Base-by-base conservation (phyloP, 2,329 filamentous ascomycete species). In the Trichoderma polysporum region DNA sequence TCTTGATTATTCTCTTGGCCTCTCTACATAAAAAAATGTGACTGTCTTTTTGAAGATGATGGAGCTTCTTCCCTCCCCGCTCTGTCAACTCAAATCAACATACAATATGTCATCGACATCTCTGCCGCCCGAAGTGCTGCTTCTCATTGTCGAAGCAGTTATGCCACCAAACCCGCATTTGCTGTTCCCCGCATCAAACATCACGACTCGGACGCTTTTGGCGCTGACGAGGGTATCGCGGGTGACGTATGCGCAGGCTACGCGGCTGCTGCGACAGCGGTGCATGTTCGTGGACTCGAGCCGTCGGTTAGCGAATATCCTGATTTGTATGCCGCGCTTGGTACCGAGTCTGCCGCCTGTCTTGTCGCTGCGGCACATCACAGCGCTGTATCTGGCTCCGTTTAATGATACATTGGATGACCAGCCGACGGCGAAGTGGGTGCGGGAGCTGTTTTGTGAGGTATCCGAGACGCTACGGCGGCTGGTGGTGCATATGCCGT, bases 401-500 rank as follows among this genome's bases (percentile, higher is more conserved):
- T 82, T 82, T 68, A 72, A 71, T 5, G 37, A 62, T 5, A 73
- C 73, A 17, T 71, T 82, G 17, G 78, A 82, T 62, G 75, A 84
- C 66, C 75, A 76, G 63, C 76, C 77, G 5, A 79, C 77, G 22
- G 80, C 81, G 0, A 70, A 70, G 22, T 79, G 76, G 76, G 76
- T 81, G 41, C 76, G 77, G 6, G 78, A 81, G 50, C 75, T 86
- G 1, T 77, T 86, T 57, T 77, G 73, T 66, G 76, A 79, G 66
- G 74, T 82, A 33, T 75, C 75, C 57, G 70, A 72, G 22, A 78
- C 79, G 7, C 76, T 86, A 52, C 77, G 73, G 50, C 79, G 80
- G 22, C 76, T 86, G 7, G 76, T 84, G 54, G 77, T 85, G 49
- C 76, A 83, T 66, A 83, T 85, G 69, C 82, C 83, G 7, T 79